Conservation (phyloP, 176 grass and related monocot genomes). For the Carex parvula region DNA sequence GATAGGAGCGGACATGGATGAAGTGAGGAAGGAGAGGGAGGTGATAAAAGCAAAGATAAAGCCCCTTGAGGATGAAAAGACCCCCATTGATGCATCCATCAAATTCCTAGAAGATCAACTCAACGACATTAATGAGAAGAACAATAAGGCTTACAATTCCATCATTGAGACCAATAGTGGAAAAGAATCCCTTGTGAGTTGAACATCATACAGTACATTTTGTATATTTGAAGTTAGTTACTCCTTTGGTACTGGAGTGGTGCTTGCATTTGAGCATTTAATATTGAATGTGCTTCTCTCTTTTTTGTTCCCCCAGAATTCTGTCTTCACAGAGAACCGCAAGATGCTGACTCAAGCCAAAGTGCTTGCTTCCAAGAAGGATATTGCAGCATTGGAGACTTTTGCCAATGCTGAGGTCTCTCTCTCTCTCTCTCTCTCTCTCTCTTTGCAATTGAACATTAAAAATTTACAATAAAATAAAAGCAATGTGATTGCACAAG, state of each 20-base stretch:
- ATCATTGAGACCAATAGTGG: slow-evolving; percentile 27
- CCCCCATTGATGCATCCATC: slow-evolving; percentile 31
- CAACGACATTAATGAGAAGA: slow-evolving; percentile 32
- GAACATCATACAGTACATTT: neutral
- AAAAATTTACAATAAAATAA: neutral
- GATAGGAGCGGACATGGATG: slow-evolving; percentile 44
- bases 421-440: slow-evolving; percentile 28
- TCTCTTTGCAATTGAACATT: slow-evolving; percentile 2
- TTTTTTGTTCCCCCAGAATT: slow-evolving; percentile 51
- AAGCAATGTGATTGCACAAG: neutral
- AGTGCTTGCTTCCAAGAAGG: slow-evolving; percentile 65
- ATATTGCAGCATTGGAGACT: slow-evolving; percentile 57
- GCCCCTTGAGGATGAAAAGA: slow-evolving; percentile 37
- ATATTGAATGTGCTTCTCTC: slow-evolving; percentile 29
- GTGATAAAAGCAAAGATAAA: slow-evolving; percentile 35
- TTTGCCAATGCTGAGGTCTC: slow-evolving; percentile 63
- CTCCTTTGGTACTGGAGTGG: neutral
- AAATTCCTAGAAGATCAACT: slow-evolving; percentile 35
- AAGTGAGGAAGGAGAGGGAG: slow-evolving; percentile 43
- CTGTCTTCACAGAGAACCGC: slow-evolving; percentile 60
- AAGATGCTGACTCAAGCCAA: slow-evolving; percentile 52
- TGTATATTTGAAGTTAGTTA: neutral
- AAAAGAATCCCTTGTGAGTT: slow-evolving; percentile 32
- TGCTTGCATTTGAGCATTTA: neutral
- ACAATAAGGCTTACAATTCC: slow-evolving; percentile 32